These are phyloP conservation scores for Melanomma pulvis-pyrius DNA, from an alignment of 495 filamentous ascomycete species.

Conservation along the genomic window DNA sequence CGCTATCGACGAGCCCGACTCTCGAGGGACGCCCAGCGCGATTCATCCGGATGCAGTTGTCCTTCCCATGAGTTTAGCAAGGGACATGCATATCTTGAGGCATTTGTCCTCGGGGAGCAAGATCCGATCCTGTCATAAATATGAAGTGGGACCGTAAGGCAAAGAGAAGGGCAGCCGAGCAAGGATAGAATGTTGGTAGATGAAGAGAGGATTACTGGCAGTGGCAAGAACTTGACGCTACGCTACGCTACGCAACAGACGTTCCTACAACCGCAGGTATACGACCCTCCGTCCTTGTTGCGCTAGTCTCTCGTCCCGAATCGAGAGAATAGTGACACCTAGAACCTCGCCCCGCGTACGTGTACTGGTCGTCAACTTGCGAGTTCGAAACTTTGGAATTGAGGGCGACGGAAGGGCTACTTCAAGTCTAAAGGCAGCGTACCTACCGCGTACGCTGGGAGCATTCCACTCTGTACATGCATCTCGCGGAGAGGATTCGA, in stretches of 20 bases:
- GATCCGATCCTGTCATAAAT: neutral
- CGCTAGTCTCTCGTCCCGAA: neutral
- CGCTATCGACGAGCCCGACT: neutral
- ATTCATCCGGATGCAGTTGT: neutral
- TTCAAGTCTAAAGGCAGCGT: neutral
- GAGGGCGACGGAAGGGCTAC: neutral
- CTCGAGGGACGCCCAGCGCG: neutral
- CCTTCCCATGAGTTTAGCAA: too few species aligned
- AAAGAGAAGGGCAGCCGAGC: too few species aligned
- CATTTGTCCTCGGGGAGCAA: too few species aligned
- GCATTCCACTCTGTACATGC: neutral
- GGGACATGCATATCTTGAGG: too few species aligned
- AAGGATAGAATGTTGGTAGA: too few species aligned
- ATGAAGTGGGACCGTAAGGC: too few species aligned
- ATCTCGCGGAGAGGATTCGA: neutral
- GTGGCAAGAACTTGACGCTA: neutral
- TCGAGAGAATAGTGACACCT: neutral
- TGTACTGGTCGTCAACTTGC: neutral
- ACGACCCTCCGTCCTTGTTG: neutral
- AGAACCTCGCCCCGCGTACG: neutral
- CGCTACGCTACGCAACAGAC: neutral
- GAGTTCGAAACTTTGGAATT: neutral
- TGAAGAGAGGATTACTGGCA: neutral
- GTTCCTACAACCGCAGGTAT: neutral
- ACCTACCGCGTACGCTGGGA: neutral